Base-by-base conservation (phyloP, 164 flowering plant species). In the Stephania cephalantha region DNA sequence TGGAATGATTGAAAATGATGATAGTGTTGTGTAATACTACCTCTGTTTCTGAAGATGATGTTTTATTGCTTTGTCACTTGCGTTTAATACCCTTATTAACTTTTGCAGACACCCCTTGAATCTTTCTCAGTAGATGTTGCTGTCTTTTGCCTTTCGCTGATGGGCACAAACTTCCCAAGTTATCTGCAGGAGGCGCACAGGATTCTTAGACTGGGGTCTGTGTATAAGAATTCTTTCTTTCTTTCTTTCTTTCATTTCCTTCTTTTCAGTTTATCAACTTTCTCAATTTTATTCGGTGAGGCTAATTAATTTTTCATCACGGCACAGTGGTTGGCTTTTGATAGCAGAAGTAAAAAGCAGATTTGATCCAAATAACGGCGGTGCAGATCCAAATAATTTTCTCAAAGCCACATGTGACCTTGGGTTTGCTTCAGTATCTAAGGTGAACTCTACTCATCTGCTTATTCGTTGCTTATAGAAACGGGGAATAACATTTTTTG, bases 301-400 rank as follows among this genome's bases (percentile, higher is more conserved):
- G 52, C 44, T 72, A 80, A 71, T 45, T 74, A n/a, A 1, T 1
- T 25, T 52, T 76, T 20, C 2, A 35, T 35, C 13, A 30, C 48
- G 75, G 42, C 81, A 67, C 88, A 95, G 97, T 71, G 97, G 99
- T 35, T 91, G 97, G 97, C 93, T 95, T 81, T 83, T 95, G 79
- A 90, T 95, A 85, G 97, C 97, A 46, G 97, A 95, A 84, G 99
- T 95, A 7, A 90, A 89, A 82, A 95, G 99, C 85, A 87, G 98
- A 76, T 88, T 90, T 76, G 97, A 95, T 83, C 97, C 98, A 50
- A 88, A 78, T 42, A 93, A 77, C 70, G 96, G 96, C 53, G 98
- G 99, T 79, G 96, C 96, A 20, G 96, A 93, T 76, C 98, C 97
- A 35, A 73, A 86, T 13, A 79, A 17, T 70, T 95, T 95, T 75